Base-by-base conservation (phyloP, 257 asterid species). In the Solanum medicagineum region DNA sequence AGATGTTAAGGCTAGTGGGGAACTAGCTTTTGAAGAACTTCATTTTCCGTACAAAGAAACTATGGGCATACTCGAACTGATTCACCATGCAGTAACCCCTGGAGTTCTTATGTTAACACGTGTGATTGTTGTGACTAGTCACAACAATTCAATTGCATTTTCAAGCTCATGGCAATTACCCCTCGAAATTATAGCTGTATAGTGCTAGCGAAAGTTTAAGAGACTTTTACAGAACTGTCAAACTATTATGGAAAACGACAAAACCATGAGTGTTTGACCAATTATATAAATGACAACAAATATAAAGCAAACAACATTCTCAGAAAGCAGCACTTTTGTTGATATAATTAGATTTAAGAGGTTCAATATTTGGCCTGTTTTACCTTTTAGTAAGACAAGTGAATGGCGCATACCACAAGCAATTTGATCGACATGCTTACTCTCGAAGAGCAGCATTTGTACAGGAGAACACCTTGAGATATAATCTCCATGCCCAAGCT, bases 371-470 rank as follows among this genome's bases (percentile, higher is more conserved):
- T 59, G 10, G 84, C 80, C 56, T 45, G 53, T 29, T 49, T 81
- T 91, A 96, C 99, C 99, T 93, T 92, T 83, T 68, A 94, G 88
- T 85, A 93, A 90, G 86, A 91, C 94, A 36, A 97, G 88, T 1
- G 98, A 89, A 88, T 97, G 99, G 26, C 99, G 98, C 98, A 93
- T 92, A 17, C 99, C 99, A 89, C 97, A 95, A 85, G 98, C 98
- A 86, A 94, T 92, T 90, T 94, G 94, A 85, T 87, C 83, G 42
- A 91, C 93, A 12, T 81, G 89, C 85, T 75, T 88, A 68, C 93
- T 86, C 73, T 90, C 81, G n/a, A 97, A 93, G 86, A 75, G 88
- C 22, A 88, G 59, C 71, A 97, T 91, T 87, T 88, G 62, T 24
- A 80, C 73, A 24, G 98, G 99, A 59, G 63, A 89, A 88, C 88